Evolutionary conservation across 306 rosid species (phyloP), one percentile per base, ranked within the genome.

Genomic region (barrel medic (Medicago truncatula)): DNA sequence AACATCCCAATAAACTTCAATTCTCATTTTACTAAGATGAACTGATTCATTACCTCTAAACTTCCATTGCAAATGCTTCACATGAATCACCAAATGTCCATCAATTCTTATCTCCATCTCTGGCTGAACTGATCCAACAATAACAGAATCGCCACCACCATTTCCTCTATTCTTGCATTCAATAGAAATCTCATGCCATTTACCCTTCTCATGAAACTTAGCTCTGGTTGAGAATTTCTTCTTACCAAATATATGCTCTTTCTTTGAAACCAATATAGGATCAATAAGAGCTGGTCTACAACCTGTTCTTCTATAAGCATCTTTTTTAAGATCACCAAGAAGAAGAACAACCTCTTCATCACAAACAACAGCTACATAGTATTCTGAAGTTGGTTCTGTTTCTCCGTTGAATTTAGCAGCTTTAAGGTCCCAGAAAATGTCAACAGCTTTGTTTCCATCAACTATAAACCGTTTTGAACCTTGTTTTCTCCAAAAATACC

Each of bases 81-180:
- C 95, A 23, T 93, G 94, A 76, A 93, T 84, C 43, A 82, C 90
- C 82, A 87, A 81, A 63, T 89, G 85, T 25, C 93, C 98, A 74
- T 93, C 98, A 31, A 93, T 86, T 79, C 83, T 87, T 39, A 93
- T 93, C 93, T 90, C 97, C 97, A 93, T 86, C 84, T 90, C 98
- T 52, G 98, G 97, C 74, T 93, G 93, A 74, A 80, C 78, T 73
- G 58, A 71, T 76, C 84, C 64, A 10, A 20, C 31, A 23, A 58
- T 38, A 58, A 53, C 41, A 28, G 64, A 58, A 23, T 21, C 64
- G 7, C 43, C 61, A 18, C 60, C 43, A 17, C 78, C 78, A 36
- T 34, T 71, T 10, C 78, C 78, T 64, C 65, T 78, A 61, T 82
- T 85, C 74, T 81, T 90, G 85, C 97, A 90, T 73, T 92, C 94